These are phyloP conservation scores for Globisporangium nunn DNA, from an alignment of 352 stramenopile species.

Conservation along the genomic window DNA sequence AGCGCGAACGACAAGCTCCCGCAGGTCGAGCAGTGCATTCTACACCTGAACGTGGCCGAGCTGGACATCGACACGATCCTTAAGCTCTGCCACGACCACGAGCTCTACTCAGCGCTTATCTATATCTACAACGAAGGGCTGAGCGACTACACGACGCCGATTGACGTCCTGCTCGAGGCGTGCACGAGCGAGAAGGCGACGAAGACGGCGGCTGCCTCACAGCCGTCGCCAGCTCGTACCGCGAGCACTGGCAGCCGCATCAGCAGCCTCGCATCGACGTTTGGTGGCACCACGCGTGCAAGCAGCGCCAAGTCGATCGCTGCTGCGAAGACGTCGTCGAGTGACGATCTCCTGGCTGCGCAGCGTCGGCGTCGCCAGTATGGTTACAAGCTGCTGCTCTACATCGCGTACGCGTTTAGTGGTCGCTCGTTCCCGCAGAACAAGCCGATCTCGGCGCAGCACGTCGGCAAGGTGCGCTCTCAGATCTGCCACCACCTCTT, in stretches of 20 bases:
- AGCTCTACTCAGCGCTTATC: conserved; percentile 91
- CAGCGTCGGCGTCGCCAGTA: conserved; percentile 59
- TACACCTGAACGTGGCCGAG: conserved; percentile 92
- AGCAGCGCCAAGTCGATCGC: conserved; percentile 23
- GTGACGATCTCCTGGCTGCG: conserved; percentile 42
- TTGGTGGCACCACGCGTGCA: conserved; percentile 41
- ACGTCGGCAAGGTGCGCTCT: conserved; percentile 62
- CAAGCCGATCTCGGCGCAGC: conserved; percentile 49
- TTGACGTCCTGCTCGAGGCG: conserved; percentile 87
- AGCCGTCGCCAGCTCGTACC: conserved; percentile 8
- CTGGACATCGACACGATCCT: conserved; percentile 93
- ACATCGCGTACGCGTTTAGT: conserved; percentile 89
- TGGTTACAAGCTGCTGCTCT: conserved; percentile 85
- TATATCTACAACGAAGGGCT: conserved; percentile 93
- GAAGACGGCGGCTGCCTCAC: conserved; percentile 9
- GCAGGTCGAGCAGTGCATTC: conserved; percentile 90
- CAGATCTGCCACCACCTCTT: conserved; percentile 87
- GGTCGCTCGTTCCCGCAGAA: conserved; percentile 88
- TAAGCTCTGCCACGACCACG: conserved; percentile 87
- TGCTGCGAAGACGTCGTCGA: conserved; percentile 20
- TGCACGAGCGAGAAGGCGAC: conserved; percentile 38
- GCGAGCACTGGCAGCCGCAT: conserved; percentile 39
- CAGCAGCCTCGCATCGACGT: conserved; percentile 54
- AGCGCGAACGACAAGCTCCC: conserved; percentile 78
- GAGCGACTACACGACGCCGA: conserved; percentile 89